Percentiles rank a stretch among this genome's conserved stretches.
These are phyloP conservation scores for Gynandropsis gynandra DNA, from an alignment of 345 rosid species.

Conservation along the genomic window DNA sequence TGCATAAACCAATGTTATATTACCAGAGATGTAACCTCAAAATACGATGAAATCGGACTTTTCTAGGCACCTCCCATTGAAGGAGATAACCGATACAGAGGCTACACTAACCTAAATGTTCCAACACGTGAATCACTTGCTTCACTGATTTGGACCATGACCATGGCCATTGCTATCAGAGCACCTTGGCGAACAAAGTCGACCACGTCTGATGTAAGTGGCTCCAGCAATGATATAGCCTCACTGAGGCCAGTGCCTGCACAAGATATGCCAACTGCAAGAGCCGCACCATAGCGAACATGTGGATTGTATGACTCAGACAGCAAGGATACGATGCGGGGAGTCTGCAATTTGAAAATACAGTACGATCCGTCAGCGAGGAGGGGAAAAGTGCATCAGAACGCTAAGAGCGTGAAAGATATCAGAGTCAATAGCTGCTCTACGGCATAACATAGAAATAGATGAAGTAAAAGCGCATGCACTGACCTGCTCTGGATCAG, in stretches of 20 bases:
- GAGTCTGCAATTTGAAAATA: conserved; percentile 55
- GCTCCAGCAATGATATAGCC: conserved; percentile 98
- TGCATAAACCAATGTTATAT: neutral
- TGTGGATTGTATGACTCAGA: conserved; percentile 99
- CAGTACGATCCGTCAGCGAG: conserved; percentile 16
- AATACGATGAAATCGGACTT: neutral
- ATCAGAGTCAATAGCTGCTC: conserved; percentile 7
- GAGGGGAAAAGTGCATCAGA: neutral
- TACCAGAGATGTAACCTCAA: neutral
- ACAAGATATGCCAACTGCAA: conserved; percentile 98
- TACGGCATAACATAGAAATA: too few species aligned
- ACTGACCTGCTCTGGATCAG: conserved; percentile 93
- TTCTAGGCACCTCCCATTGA: conserved; percentile 7
- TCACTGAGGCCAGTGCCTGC: conserved; percentile 98
- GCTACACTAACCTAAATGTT: conserved; percentile 60
- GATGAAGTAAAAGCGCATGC: conserved; percentile 9
- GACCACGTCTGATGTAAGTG: conserved; percentile 91
- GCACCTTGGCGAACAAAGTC: conserved; percentile 99
- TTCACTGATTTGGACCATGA: conserved; percentile 91
- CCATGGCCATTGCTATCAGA: conserved; percentile 99
- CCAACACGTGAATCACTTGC: conserved; percentile 98
- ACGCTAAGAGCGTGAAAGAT: conserved; percentile 3
- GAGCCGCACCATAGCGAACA: conserved; percentile 99
- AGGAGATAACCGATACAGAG: conserved; percentile 3
- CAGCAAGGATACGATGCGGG: conserved; percentile 86